A percentile compares a stretch with the other conserved stretches of the same genome.
Evolutionary conservation across 2,329 filamentous ascomycete genomes (phyloP).

Genomic region (Aspergillus unguis): DNA sequence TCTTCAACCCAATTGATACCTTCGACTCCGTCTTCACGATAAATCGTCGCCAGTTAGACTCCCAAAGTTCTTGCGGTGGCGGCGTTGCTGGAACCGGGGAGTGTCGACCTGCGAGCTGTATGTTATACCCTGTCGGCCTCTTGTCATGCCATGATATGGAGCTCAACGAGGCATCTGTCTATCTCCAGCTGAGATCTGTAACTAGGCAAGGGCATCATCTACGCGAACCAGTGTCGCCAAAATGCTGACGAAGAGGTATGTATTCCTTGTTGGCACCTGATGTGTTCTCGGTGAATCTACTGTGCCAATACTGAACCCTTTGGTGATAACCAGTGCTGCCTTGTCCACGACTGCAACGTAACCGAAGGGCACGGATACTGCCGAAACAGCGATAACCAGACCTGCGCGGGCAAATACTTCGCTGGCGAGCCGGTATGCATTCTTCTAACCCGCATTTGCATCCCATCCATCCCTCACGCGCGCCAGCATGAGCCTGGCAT

Average conservation of each 20-base stretch:
- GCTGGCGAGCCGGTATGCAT: slow-evolving; percentile 6
- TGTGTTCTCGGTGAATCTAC: background rate
- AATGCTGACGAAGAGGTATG: background rate
- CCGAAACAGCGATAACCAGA: slow-evolving; percentile 11
- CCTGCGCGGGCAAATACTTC: slow-evolving; percentile 11
- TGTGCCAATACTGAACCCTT: background rate
- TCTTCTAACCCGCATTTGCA: background rate
- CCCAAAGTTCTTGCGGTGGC: background rate
- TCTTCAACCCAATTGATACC: slow-evolving; percentile 4
- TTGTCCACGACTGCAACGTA: slow-evolving; percentile 6
- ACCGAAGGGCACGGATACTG: slow-evolving; percentile 8
- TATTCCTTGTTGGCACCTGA: background rate
- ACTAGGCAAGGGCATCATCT: slow-evolving; percentile 10
- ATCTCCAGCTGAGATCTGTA: background rate
- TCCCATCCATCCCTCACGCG: background rate
- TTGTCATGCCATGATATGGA: too few species aligned
- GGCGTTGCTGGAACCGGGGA: background rate
- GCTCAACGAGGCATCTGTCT: too few species aligned
- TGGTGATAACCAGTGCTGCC: slow-evolving; percentile 7
- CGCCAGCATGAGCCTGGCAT: too few species aligned
- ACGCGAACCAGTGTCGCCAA: slow-evolving; percentile 8
- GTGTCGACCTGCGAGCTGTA: slow-evolving; percentile 7
- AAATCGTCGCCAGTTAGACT: slow-evolving; percentile 1
- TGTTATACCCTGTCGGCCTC: background rate
- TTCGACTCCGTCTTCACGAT: background rate